Evolutionary conservation across 1,284 basidiomycete species (phyloP), one percentile per base, ranked within the genome.

Genomic region (Abortiporus biennis): DNA sequence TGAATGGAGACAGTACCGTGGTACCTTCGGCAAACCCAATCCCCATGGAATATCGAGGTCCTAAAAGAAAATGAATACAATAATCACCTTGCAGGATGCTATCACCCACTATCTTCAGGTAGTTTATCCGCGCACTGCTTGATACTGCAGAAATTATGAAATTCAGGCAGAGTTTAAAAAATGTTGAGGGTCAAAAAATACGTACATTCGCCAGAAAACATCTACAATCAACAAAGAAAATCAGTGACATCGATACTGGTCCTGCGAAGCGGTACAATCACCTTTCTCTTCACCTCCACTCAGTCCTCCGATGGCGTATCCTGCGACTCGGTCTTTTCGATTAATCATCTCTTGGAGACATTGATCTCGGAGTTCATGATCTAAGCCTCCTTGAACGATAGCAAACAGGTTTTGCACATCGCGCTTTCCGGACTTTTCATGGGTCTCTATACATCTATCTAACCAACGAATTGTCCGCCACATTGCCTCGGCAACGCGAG

Each of bases 201-300:
- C 78, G 54, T 58, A 90, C 88, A 92, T 75, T 61, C 75, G 74
- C 89, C 89, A 92, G 59, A 92, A 92, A 2, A 78, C 60, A 61
- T 88, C 85, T 88, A 42, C 38, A 1, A 43, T 27, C n/a, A 17
- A 16, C 17, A 36, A 36, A 4, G n/a, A 15, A 17, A 38, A 30
- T 9, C 29, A 23, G 6, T 27, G 25, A 8, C 27, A n/a, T 29
- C 27, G 9, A 34, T 17, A n/a, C 9, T 29, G 27, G 8, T 29
- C 27, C 8, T 8, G 8, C 27, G n/a, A 29, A 29, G 8, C 8
- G 27, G n/a, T n/a, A 29, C 27, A n/a, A 8, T 63, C 46, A 81
- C 86, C 86, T 76, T 92, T 92, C 56, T 81, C 88, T 67, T 92
- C 89, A 5, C 87, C 87, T 17, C 87, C 88, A 52, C 85, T 89